Evolutionary conservation across 2,329 filamentous ascomycete genomes (phyloP).

Genomic region (Westerdykella ornata): DNA sequence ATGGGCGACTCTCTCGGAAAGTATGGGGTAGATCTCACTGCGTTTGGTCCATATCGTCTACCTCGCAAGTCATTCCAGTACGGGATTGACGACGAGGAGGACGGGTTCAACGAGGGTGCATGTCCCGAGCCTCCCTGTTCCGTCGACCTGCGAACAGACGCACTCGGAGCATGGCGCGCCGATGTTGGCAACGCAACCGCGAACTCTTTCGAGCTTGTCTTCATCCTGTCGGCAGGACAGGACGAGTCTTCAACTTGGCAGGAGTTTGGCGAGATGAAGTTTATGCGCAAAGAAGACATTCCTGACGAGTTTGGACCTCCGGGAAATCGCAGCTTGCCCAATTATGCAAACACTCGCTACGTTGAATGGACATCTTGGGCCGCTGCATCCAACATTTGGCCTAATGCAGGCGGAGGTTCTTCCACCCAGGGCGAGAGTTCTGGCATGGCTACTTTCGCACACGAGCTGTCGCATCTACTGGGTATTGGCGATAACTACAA

Average conservation of each 20-base stretch:
- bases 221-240: slow-evolving; percentile 50
- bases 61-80: slow-evolving; percentile 47
- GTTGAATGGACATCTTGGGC: slow-evolving; percentile 52
- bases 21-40: slow-evolving; percentile 49
- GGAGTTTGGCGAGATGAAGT: slow-evolving; percentile 52
- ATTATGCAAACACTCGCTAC: slow-evolving; percentile 48
- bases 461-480: slow-evolving; percentile 49
- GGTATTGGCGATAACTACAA: slow-evolving; percentile 52
- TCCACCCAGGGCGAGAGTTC: slow-evolving; percentile 50
- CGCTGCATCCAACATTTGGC: slow-evolving; percentile 48
- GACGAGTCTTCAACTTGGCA: slow-evolving; percentile 53
- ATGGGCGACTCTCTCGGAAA: slow-evolving; percentile 51
- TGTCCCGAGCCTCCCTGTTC: slow-evolving; percentile 44
- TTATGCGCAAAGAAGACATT: slow-evolving; percentile 43
- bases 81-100: slow-evolving; percentile 41
- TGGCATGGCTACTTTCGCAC: slow-evolving; percentile 49
- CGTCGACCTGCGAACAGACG: slow-evolving; percentile 46
- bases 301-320: slow-evolving; percentile 48
- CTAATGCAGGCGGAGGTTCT: slow-evolving; percentile 48
- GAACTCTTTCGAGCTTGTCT: slow-evolving; percentile 46
- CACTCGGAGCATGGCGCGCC: slow-evolving; percentile 45
- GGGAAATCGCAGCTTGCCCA: slow-evolving; percentile 36
- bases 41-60: slow-evolving; percentile 49
- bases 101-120: slow-evolving; percentile 44
- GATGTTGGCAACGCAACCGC: slow-evolving; percentile 49